Percentiles rank a stretch among this genome's conserved stretches.
These are phyloP conservation scores for Debaryomyces tyrocola DNA, from an alignment of 805 yeast species.

Conservation along the genomic window DNA sequence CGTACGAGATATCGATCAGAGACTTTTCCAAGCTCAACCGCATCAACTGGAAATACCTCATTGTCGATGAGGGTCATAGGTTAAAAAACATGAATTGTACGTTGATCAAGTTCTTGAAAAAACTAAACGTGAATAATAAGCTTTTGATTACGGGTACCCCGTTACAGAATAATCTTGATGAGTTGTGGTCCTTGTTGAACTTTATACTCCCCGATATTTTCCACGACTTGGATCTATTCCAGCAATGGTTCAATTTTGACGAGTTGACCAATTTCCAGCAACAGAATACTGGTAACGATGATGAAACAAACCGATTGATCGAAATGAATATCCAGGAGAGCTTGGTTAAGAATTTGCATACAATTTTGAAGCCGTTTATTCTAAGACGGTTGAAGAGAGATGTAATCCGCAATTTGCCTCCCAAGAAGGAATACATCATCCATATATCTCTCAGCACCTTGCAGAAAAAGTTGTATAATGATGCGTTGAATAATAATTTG, in stretches of 20 bases:
- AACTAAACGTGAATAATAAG: conserved; percentile 66
- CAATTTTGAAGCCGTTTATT: conserved; percentile 84
- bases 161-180: conserved; percentile 84
- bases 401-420: conserved; percentile 72
- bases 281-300: conserved; percentile 10
- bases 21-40: conserved; percentile 59
- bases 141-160: conserved; percentile 94
- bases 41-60: conserved; percentile 74
- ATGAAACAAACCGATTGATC: conserved; percentile 50
- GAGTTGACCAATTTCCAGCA: conserved; percentile 43
- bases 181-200: conserved; percentile 88
- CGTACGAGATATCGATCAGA: conserved; percentile 75
- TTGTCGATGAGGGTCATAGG: conserved; percentile 96
- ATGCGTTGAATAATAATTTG: conserved; percentile 47
- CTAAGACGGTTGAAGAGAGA: conserved; percentile 77
- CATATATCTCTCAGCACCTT: conserved; percentile 64
- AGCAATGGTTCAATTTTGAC: conserved; percentile 90
- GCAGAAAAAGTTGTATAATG: conserved; percentile 65
- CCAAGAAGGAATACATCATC: conserved; percentile 84
- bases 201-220: conserved; percentile 92
- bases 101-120: conserved; percentile 69
- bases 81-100: conserved; percentile 81
- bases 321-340: conserved; percentile 52
- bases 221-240: conserved; percentile 84
- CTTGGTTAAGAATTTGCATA: conserved; percentile 75